phyloP scores from a whole-genome alignment of 306 rosid species.

The Sophora flavescens region DNA sequence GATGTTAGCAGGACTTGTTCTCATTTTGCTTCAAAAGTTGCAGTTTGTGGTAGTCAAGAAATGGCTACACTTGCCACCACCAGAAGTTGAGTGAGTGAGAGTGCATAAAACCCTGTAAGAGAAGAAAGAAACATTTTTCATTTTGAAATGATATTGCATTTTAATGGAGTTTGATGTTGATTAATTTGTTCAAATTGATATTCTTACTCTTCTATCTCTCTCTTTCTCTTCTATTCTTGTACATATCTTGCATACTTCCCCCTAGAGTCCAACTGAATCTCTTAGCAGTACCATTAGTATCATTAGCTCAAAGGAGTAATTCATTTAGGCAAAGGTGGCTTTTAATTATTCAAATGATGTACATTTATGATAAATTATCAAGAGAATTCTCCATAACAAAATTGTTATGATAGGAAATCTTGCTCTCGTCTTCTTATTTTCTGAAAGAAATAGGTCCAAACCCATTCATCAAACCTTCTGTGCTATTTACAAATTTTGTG shows the following conservation, averaged over 20 bases:
- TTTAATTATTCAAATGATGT: constrained; percentile 37
- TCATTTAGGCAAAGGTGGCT: constrained; percentile 25
- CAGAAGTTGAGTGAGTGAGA: constrained; percentile 32
- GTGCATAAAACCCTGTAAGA: constrained; percentile 40
- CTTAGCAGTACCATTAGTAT: constrained; percentile 22
- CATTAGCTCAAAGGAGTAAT: constrained; percentile 37
- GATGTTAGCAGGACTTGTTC: constrained; percentile 50
- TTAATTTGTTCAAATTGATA: constrained; percentile 37
- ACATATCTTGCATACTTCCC: constrained; percentile 39
- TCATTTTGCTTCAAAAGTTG: constrained; percentile 52
- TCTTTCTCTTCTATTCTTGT: not conserved
- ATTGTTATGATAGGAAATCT: constrained; percentile 17
- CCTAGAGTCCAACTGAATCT: constrained; percentile 30
- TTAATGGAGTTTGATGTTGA: constrained; percentile 48
- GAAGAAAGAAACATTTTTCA: constrained; percentile 17
- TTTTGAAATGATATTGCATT: constrained; percentile 50
- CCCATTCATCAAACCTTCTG: not conserved
- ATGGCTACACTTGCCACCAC: constrained; percentile 40
- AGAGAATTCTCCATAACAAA: constrained; percentile 34
- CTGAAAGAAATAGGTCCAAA: not conserved
- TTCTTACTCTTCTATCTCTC: not conserved
- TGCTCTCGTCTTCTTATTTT: not conserved
- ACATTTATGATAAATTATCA: constrained; percentile 17
- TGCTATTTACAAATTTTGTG: not conserved
- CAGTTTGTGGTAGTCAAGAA: constrained; percentile 53